Evolutionary conservation across 331 rosid species (phyloP).

Genomic region (Malus hybrid): DNA sequence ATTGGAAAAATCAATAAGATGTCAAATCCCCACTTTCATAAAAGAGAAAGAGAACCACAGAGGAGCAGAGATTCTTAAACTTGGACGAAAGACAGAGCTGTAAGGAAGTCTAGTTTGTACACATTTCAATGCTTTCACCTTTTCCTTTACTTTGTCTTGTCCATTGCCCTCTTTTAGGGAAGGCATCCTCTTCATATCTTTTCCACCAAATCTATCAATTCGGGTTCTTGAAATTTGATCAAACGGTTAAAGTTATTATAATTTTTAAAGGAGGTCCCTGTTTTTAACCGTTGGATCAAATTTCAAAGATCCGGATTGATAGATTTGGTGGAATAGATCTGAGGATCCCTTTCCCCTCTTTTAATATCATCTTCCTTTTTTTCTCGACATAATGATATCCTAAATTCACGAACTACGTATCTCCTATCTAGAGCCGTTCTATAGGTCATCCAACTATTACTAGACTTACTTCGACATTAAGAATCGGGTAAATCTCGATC

Average conservation of each 20-base stretch:
- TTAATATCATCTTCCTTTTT: slow-evolving; percentile 18
- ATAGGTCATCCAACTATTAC: neutral
- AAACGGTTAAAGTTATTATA: too few relatives aligned
- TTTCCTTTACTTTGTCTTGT: slow-evolving; percentile 15
- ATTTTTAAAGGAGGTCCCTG: too few relatives aligned
- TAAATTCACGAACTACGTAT: neutral
- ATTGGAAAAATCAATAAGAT: slow-evolving; percentile 6
- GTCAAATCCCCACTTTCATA: slow-evolving; percentile 43
- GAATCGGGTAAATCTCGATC: neutral
- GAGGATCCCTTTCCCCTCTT: slow-evolving; percentile 2
- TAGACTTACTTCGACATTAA: neutral
- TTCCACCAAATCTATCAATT: too few relatives aligned
- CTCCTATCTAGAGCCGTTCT: neutral
- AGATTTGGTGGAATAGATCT: too few relatives aligned
- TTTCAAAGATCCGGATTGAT: too few relatives aligned
- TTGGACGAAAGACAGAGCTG: slow-evolving; percentile 25
- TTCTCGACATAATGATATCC: neutral
- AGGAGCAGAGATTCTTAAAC: slow-evolving; percentile 37
- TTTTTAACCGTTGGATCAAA: too few relatives aligned
- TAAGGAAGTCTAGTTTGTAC: slow-evolving; percentile 2
- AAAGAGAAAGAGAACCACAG: slow-evolving; percentile 11
- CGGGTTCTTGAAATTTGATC: too few relatives aligned
- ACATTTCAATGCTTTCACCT: slow-evolving; percentile 23
- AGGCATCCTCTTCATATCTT: too few relatives aligned
- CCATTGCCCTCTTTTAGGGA: too few relatives aligned